Conservation (phyloP, 805 yeast species). For the Nakazawaea ernobii region DNA sequence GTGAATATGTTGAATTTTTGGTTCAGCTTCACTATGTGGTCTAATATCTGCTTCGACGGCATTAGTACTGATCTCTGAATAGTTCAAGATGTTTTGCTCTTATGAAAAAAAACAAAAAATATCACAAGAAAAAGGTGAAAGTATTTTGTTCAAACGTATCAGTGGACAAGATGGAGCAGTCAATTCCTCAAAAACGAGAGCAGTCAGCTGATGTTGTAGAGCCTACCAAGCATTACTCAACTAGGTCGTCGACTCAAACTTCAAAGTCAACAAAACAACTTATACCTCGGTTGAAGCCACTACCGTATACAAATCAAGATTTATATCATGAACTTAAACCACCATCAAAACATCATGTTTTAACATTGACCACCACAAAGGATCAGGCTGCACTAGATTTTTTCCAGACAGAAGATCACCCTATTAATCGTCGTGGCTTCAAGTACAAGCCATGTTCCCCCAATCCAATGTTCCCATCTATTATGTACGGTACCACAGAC, state of each 20-base stretch:
- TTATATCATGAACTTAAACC: conserved; percentile 16
- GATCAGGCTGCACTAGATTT: conserved; percentile 21
- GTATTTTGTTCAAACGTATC: too few species aligned
- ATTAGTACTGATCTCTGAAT: not conserved
- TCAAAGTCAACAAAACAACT: conserved; percentile 12
- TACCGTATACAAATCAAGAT: conserved; percentile 26
- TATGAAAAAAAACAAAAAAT: not conserved
- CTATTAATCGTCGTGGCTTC: conserved; percentile 74
- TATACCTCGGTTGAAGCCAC: conserved; percentile 27
- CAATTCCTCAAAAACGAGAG: conserved; percentile 4
- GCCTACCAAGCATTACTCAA: conserved; percentile 10
- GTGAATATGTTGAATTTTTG: conserved; percentile 37
- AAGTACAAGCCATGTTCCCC: conserved; percentile 78
- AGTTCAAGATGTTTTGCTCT: not conserved
- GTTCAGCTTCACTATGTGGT: not conserved
- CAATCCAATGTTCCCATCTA: conserved; percentile 48
- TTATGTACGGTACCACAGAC: conserved; percentile 68
- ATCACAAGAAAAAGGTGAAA: not conserved
- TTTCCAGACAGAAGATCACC: conserved; percentile 64
- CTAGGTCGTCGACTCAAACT: conserved; percentile 10
- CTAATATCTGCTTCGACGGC: not conserved
- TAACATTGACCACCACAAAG: not conserved
- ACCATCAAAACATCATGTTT: conserved; percentile 17
- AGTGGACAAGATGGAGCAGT: not conserved
- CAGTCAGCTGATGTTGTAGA: conserved; percentile 1